These are phyloP conservation scores for Sporothrix euskadiensis DNA, from an alignment of 2,329 filamentous ascomycete genomes.

Conservation along the genomic window DNA sequence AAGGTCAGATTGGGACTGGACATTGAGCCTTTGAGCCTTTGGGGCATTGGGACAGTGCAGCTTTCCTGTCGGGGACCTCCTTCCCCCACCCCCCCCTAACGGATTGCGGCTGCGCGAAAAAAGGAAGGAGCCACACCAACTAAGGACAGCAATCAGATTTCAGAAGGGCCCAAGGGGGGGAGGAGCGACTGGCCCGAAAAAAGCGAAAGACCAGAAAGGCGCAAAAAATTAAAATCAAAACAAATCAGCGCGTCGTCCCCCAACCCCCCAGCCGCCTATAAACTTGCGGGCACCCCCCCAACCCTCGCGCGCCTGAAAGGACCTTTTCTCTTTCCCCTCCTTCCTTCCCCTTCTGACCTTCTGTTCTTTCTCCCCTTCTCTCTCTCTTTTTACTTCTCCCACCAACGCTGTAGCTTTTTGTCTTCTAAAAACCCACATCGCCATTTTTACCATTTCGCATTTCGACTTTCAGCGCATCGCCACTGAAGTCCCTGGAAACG, in stretches of 20 bases:
- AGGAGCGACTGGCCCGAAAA: conserved; percentile 17
- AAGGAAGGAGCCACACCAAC: conserved; percentile 22
- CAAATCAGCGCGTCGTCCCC: conserved; percentile 35
- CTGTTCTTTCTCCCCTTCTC: conserved; percentile 14
- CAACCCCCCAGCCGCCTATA: conserved; percentile 34
- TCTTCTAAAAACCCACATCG: conserved; percentile 28
- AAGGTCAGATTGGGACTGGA: background rate
- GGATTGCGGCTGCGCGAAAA: conserved; percentile 12
- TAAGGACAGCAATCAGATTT: conserved; percentile 21
- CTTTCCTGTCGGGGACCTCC: background rate
- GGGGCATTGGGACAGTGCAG: background rate
- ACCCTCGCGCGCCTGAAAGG: conserved; percentile 29
- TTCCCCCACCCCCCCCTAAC: conserved; percentile 6
- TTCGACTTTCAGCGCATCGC: conserved; percentile 30
- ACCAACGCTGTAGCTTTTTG: conserved; percentile 19
- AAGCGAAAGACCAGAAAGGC: background rate
- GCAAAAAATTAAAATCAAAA: conserved; percentile 28
- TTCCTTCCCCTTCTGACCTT: conserved; percentile 18
- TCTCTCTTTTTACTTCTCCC: background rate
- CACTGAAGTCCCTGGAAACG: conserved; percentile 25
- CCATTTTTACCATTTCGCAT: background rate
- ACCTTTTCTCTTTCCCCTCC: conserved; percentile 24
- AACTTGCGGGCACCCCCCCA: conserved; percentile 32
- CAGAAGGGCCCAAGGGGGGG: background rate
- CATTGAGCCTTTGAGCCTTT: too few relatives aligned